Conservation (phyloP, 164 flowering plant species). For the Cinnamomum chago region DNA sequence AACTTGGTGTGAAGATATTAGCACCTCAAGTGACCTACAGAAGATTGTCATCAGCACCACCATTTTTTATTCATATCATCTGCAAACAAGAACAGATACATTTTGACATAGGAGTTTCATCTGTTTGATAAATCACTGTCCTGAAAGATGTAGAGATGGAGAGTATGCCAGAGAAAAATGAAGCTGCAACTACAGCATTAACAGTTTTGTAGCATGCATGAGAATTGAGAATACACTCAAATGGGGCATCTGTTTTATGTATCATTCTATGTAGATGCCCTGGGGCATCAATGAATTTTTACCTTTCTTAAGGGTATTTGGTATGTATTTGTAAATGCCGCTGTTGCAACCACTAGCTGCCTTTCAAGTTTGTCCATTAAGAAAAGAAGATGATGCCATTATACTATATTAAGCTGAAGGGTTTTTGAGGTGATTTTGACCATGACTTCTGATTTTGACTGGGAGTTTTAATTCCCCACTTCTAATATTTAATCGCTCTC, state of each 20-base stretch:
- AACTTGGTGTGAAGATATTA: not conserved
- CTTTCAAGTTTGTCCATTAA: too few relatives aligned
- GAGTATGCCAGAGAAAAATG: not conserved
- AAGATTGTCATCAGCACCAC: not conserved
- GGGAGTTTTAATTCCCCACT: too few relatives aligned
- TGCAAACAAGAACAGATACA: not conserved
- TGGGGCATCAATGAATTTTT: not conserved
- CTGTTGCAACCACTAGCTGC: too few relatives aligned
- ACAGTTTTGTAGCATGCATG: constrained; percentile 4
- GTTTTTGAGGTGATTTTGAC: too few relatives aligned
- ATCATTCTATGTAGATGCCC: not conserved
- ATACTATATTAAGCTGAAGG: too few relatives aligned
- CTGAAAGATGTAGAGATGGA: not conserved
- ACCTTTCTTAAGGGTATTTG: not conserved
- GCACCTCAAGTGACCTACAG: not conserved
- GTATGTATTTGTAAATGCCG: too few relatives aligned
- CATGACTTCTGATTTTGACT: too few relatives aligned
- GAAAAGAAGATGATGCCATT: too few relatives aligned
- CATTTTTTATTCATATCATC: not conserved
- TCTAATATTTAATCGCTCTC: too few relatives aligned
- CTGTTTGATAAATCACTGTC: not conserved
- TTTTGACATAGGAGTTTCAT: not conserved
- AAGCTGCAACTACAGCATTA: not conserved
- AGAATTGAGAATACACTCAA: not conserved
- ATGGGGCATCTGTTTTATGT: not conserved